These are phyloP conservation scores for Teunomyces pallodes DNA, from an alignment of 805 yeast genomes.

Conservation along the genomic window DNA sequence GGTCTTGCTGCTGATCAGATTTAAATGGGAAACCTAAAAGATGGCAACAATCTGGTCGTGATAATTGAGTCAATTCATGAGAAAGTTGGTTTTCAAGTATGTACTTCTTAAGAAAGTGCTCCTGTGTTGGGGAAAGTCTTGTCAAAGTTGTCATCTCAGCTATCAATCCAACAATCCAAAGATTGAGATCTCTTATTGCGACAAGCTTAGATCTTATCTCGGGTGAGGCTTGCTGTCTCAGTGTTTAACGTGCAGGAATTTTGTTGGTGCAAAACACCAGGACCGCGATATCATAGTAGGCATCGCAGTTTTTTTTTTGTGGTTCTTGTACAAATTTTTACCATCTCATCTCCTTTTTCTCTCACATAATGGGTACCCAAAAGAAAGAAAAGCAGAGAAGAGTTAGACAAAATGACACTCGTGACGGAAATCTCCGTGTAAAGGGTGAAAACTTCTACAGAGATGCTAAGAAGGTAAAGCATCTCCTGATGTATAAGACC, in stretches of 20 bases:
- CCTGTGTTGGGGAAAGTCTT: constrained; percentile 52
- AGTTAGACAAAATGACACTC: constrained; percentile 71
- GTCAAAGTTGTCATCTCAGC: not conserved
- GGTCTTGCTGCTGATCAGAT: constrained; percentile 31
- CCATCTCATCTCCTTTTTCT: constrained; percentile 3
- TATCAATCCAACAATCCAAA: not conserved
- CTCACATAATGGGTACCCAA: constrained; percentile 73
- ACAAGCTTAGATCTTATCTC: not conserved
- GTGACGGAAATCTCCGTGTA: constrained; percentile 88
- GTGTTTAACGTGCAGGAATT: not conserved
- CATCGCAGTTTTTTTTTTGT: not conserved
- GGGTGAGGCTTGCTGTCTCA: not conserved
- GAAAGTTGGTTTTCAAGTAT: constrained; percentile 60
- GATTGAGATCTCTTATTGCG: not conserved
- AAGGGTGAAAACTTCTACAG: constrained; percentile 96
- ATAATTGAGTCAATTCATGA: constrained; percentile 58
- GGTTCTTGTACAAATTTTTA: constrained; percentile 6
- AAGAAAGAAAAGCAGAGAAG: constrained; percentile 91
- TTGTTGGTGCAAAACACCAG: not conserved
- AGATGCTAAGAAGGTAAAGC: constrained; percentile 90
- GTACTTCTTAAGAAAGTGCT: constrained; percentile 85
- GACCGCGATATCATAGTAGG: not conserved
- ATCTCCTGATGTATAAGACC: constrained; percentile 86
- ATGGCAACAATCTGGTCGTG: constrained; percentile 61
- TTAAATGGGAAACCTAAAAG: constrained; percentile 78